These are phyloP conservation scores for Penicillium sp. DNA, from an alignment of 2,329 filamentous ascomycete species.

Conservation along the genomic window DNA sequence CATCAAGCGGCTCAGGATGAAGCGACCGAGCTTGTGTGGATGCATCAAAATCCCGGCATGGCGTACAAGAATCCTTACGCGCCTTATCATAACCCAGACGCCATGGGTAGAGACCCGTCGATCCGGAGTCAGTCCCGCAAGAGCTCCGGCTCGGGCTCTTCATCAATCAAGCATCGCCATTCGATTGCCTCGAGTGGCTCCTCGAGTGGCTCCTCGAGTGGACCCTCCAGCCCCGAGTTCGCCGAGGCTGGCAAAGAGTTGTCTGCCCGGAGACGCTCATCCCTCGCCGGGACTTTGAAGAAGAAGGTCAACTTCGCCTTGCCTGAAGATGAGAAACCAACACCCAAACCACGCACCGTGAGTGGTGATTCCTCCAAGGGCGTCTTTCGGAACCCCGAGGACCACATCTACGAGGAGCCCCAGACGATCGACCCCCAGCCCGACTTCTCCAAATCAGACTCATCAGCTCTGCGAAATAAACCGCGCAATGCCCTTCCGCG, in stretches of 20 bases:
- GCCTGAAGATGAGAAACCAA: slow-evolving; percentile 30
- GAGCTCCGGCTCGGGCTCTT: slow-evolving; percentile 4
- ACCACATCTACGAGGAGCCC: slow-evolving; percentile 83
- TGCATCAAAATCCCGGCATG: slow-evolving; percentile 58
- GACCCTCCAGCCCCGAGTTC: slow-evolving; percentile 22
- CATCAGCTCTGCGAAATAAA: slow-evolving; percentile 58
- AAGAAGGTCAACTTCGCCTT: slow-evolving; percentile 46
- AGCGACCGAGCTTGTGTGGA: slow-evolving; percentile 65
- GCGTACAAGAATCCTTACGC: slow-evolving; percentile 52
- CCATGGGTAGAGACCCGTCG: slow-evolving; percentile 42
- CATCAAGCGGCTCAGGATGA: slow-evolving; percentile 63
- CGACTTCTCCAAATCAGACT: slow-evolving; percentile 34
- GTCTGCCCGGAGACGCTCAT: slow-evolving; percentile 19
- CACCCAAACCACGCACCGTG: slow-evolving; percentile 31
- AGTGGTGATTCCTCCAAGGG: slow-evolving; percentile 48
- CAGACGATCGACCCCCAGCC: slow-evolving; percentile 24
- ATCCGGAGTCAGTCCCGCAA: slow-evolving; percentile 43
- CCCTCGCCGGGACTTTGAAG: slow-evolving; percentile 27
- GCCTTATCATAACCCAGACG: slow-evolving; percentile 49
- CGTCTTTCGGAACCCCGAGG: slow-evolving; percentile 60
- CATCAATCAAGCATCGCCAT: slow-evolving; percentile 17
- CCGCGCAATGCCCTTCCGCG: slow-evolving; percentile 63
- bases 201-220: slow-evolving; percentile 21
- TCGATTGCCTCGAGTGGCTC: slow-evolving; percentile 19
- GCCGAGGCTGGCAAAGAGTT: slow-evolving; percentile 2